Evolutionary conservation across 1,139 yeast genomes (phyloP), one percentile per base, ranked within the genome.

Genomic region (Eremothecium coryli): DNA sequence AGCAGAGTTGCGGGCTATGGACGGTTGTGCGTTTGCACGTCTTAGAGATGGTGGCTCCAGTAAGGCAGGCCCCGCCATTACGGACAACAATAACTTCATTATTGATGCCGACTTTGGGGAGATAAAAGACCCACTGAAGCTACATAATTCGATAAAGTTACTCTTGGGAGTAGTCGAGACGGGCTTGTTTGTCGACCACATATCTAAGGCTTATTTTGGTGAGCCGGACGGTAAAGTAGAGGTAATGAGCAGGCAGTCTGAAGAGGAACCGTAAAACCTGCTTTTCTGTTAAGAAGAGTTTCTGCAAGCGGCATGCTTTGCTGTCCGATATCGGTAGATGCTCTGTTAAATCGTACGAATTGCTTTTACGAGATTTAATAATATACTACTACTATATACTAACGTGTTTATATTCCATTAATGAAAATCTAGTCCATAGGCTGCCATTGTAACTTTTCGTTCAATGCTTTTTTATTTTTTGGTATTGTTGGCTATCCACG

Each of bases 61-160:
- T 24, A 93, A 93, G 62, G 98, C 98, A 4, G 99, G 99, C 13
- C 98, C 98, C 6, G 80, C 86, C n/a, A 82, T 93, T 41, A 88
- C 98, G 26, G 99, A 93, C 59, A 93, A 93, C 63, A 86, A 88
- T 60, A 90, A 88, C 61, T 84, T 86, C 56, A 71, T 93, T 44
- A 73, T 93, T 41, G 99, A 93, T 61, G 94, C 95, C 20, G 88
- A 86, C 57, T 90, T 93, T 54, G 96, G 95, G 21, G 71, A 70
- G 38, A 74, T 93, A 36, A 56, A 63, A 16, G 76, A 80, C 47
- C 81, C 88, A 4, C 57, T 50, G 15, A 56, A 54, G 18, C 68
- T 88, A 48, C 88, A 86, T 58, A 42, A 54, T 25, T 57, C 73
- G 48, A 76, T 93, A 58, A 86, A 84, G 61, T 56, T 66, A 36